A percentile compares a stretch with the other conserved stretches of the same genome.
phyloP scores from a whole-genome alignment of 2,329 filamentous ascomycete genomes.

The Microsporum canis region DNA sequence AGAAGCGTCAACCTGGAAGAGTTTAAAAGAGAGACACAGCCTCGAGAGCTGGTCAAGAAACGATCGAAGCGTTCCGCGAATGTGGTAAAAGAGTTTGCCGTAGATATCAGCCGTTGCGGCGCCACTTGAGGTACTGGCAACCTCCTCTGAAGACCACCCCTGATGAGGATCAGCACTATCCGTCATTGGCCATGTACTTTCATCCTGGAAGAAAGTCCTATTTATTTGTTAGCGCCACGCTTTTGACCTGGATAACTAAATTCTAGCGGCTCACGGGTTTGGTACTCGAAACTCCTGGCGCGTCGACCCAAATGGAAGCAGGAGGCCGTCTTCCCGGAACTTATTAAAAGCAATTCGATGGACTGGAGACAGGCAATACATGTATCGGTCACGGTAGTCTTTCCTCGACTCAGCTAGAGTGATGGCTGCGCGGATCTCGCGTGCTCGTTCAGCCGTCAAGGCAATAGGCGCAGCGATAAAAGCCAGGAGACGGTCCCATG shows the following conservation, averaged over 20 bases:
- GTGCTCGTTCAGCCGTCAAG: conserved; percentile 14
- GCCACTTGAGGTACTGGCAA: conserved; percentile 14
- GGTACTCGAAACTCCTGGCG: conserved; percentile 25
- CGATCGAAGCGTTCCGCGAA: conserved; percentile 21
- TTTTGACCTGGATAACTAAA: background rate
- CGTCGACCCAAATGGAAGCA: conserved; percentile 32
- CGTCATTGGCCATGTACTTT: conserved; percentile 27
- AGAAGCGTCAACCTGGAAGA: conserved; percentile 21
- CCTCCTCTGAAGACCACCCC: conserved; percentile 28
- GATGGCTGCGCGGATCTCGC: conserved; percentile 17
- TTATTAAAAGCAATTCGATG: conserved; percentile 20
- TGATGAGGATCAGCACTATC: conserved; percentile 28
- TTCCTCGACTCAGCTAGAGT: conserved; percentile 21
- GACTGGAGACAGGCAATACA: conserved; percentile 18
- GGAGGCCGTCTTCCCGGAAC: conserved; percentile 30
- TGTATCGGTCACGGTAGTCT: conserved; percentile 26
- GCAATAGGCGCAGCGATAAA: background rate
- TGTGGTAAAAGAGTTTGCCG: conserved; percentile 29
- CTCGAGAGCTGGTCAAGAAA: conserved; percentile 23
- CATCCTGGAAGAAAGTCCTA: conserved; percentile 28
- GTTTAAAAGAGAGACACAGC: conserved; percentile 18
- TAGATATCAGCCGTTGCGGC: conserved; percentile 29
- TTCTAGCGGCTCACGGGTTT: conserved; percentile 30
- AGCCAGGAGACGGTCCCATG: conserved; percentile 23
- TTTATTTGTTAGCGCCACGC: background rate